A percentile compares a stretch with the other conserved stretches of the same genome.
These are phyloP conservation scores for Starmerella potacharoeniae DNA, from an alignment of 805 yeast species.

Conservation along the genomic window DNA sequence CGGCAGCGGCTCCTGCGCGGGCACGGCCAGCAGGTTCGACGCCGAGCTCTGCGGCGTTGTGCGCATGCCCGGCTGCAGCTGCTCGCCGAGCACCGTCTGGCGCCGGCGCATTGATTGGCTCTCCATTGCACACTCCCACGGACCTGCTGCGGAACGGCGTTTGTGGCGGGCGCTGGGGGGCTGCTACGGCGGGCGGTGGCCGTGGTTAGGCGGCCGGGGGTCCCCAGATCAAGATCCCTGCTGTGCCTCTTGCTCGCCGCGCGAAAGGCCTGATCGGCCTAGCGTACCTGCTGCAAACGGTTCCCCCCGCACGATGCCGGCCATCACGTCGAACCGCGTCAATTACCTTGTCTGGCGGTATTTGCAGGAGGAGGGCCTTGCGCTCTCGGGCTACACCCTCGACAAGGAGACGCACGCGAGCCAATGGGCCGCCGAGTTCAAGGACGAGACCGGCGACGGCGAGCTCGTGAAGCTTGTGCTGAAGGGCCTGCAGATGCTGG, in stretches of 20 bases:
- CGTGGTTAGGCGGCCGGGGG: too few species aligned
- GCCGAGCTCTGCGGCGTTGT: conserved; percentile 1
- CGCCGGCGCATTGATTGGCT: conserved; percentile 21
- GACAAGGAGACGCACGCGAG: conserved; percentile 61
- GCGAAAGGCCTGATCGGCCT: neutral
- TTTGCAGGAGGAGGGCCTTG: conserved; percentile 59
- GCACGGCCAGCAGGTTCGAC: conserved; percentile 6
- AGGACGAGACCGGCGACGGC: conserved; percentile 57
- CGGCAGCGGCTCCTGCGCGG: neutral
- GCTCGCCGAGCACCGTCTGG: conserved; percentile 23
- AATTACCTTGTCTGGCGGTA: conserved; percentile 91
- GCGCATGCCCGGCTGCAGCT: conserved; percentile 6
- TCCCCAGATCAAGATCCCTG: neutral
- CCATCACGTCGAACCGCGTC: conserved; percentile 61
- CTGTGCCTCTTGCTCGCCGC: neutral
- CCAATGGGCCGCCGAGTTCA: conserved; percentile 40
- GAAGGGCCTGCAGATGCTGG: conserved; percentile 69
- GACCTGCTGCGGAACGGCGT: neutral
- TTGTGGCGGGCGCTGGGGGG: neutral
- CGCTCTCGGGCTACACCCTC: conserved; percentile 67
- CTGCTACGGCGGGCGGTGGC: too few species aligned
- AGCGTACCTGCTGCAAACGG: neutral
- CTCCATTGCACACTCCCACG: conserved; percentile 11
- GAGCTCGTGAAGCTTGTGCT: conserved; percentile 72
- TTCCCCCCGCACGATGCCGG: conserved; percentile 2